Evolutionary conservation across 139 green algal genomes (phyloP), one percentile per base, ranked within the genome.

Genomic region (Picochlorum sp.): DNA sequence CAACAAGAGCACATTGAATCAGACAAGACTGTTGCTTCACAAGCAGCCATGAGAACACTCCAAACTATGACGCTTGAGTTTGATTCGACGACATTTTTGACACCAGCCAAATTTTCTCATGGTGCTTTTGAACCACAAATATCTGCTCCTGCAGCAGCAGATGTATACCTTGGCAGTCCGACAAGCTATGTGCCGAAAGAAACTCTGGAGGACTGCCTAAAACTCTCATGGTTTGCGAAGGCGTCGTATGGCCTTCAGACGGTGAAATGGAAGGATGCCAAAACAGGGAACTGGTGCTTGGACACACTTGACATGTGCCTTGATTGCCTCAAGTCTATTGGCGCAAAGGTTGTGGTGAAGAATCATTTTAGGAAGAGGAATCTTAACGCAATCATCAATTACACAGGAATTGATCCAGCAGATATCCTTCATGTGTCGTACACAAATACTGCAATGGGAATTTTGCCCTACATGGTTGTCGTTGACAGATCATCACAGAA

Each of bases 381-480:
- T 56, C 70, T 73, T 20, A 65, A 70, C 15, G 59, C 65, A 16
- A 77, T 77, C 20, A 20, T 77, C 1, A n/a, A 72, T 10, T 52
- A 72, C 44, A 77, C 71, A n/a, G 58, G 60, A 16, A 38, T 51
- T 4, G 49, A 71, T n/a, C 58, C 71, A 0, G 20, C 58, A 2
- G 71, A 77, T 52, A 44, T 77, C 14, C 41, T 77, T 4, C 69
- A 67, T 23, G 71, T 77, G 11, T 65, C 26, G 4, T 77, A 77
- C 31, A 57, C 65, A 49, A 68, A 63, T 58, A 56, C 59, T 31
- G 28, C 70, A 21, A 51, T 61, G 20, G 71, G 71, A 52, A 60
- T 69, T 49, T 62, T 88, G 58, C 81, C 81, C 15, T 88, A 88
- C 66, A 57, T 85, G 50, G 57, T 88, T n/a, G 71, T 73, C 20